Evolutionary conservation across 495 filamentous ascomycete species (phyloP), one percentile per base, ranked within the genome.

Genomic region (Daldinia grandis): DNA sequence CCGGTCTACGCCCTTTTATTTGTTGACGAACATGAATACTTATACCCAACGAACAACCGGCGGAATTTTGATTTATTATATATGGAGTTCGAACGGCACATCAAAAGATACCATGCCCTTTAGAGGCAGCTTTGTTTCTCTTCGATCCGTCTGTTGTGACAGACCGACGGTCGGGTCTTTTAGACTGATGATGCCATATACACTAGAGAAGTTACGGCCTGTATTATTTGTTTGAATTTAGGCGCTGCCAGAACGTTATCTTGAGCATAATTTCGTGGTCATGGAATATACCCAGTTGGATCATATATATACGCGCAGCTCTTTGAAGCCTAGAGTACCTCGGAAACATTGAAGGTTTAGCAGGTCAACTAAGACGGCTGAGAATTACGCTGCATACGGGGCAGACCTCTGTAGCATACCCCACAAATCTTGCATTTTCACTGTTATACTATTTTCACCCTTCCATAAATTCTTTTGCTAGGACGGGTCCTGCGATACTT

Each of bases 141-240:
- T 40, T 57, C 54, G 58, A 53, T 59, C 62, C 66, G 33, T 70
- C 28, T 63, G 37, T 31, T 58, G 62, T 64, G 66, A 66, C 44
- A 62, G 57, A 68, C 38, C 44, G 58, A 65, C 62, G 44, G 37
- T 65, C 28, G 71, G 63, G 60, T 67, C 44, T 63, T 69, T 71
- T 74, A 74, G 71, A 74, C 58, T 73, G 54, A 73, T 65, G 62
- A 66, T 55, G 58, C 66, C 57, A 65, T 33, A 69, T 70, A 66
- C 62, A 65, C 40, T 69, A 67, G 58, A 70, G 55, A 57, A 66
- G 66, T 64, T 64, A 71, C 28, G 67, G 44, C 62, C 50, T 74
- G 71, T 74, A 74, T 42, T 73, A 73, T 62, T 42, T 68, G 58
- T 49, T 62, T 19, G 37, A 53, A 12, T 14, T 49, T 15, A 56